Evolutionary conservation across 2,329 filamentous ascomycete genomes (phyloP).

Genomic region (Ascocoryne sarcoides): DNA sequence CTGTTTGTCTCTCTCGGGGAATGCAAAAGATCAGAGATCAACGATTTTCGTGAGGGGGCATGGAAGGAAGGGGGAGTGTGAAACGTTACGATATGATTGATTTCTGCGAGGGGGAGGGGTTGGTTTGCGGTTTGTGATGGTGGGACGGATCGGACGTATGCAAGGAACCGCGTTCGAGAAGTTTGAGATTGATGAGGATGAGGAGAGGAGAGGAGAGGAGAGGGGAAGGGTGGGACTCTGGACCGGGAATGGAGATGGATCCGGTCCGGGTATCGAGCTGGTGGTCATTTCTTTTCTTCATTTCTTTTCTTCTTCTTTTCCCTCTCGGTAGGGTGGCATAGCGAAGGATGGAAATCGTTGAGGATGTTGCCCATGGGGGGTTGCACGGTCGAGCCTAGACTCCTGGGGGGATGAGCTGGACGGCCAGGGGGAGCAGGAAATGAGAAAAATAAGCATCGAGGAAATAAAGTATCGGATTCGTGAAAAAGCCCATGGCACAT

Average conservation of each 20-base stretch:
- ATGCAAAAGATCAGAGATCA: too few relatives aligned
- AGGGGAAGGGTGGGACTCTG: too few relatives aligned
- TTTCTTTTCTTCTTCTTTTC: background rate
- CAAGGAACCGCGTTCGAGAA: background rate
- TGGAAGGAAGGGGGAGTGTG: background rate
- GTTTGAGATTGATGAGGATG: background rate
- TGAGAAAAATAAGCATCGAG: too few relatives aligned
- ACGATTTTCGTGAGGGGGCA: background rate
- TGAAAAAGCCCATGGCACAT: too few relatives aligned
- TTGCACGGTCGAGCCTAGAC: background rate
- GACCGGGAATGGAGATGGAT: too few relatives aligned
- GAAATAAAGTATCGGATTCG: too few relatives aligned
- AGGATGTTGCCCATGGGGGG: background rate
- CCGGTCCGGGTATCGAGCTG: too few relatives aligned
- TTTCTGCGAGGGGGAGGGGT: background rate
- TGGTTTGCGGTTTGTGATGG: background rate
- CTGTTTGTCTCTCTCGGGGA: too few relatives aligned
- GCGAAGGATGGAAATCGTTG: background rate
- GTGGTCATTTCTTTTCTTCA: background rate
- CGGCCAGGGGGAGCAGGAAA: too few relatives aligned
- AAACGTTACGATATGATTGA: background rate
- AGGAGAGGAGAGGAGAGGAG: background rate
- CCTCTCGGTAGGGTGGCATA: background rate
- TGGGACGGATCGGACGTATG: background rate
- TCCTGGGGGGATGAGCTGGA: too few relatives aligned